These are phyloP conservation scores for Candida ipomoeae DNA, from an alignment of 805 yeast species.

Conservation along the genomic window DNA sequence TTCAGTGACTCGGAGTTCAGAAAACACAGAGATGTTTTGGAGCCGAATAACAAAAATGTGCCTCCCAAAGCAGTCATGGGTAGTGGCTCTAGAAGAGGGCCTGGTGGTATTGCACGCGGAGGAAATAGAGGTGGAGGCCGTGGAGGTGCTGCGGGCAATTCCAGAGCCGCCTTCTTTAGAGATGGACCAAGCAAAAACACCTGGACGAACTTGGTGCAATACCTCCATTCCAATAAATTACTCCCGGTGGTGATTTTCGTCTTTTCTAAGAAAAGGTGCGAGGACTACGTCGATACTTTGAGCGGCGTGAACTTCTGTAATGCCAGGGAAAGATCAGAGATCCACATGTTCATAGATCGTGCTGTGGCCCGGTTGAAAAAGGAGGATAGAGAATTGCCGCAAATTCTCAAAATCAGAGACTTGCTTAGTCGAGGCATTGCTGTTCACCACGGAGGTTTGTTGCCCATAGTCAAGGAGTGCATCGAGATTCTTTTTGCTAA, in stretches of 20 bases:
- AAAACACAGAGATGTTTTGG: slow-evolving; percentile 52
- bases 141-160: slow-evolving; percentile 2
- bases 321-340: slow-evolving; percentile 83
- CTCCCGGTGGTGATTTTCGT: slow-evolving; percentile 92
- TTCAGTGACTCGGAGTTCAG: slow-evolving; percentile 64
- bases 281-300: slow-evolving; percentile 82
- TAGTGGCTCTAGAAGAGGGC: slow-evolving; percentile 37
- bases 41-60: slow-evolving; percentile 31
- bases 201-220: slow-evolving; percentile 71
- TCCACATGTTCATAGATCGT: slow-evolving; percentile 87
- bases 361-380: slow-evolving; percentile 83
- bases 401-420: slow-evolving; percentile 77
- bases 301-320: slow-evolving; percentile 72
- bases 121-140: slow-evolving; percentile 30
- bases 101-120: slow-evolving; percentile 45
- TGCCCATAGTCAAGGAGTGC: slow-evolving; percentile 90
- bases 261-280: slow-evolving; percentile 89
- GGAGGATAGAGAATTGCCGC: slow-evolving; percentile 93
- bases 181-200: slow-evolving; percentile 77
- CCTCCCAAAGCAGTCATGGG: slow-evolving; percentile 37
- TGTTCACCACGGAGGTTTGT: slow-evolving; percentile 90
- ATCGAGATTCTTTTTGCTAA: slow-evolving; percentile 89
- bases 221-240: slow-evolving; percentile 60
- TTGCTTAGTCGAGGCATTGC: slow-evolving; percentile 88
- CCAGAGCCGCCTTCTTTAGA: slow-evolving; percentile 28